Base-by-base conservation (phyloP, 1,284 basidiomycete species). In the Boletus holoroseus region DNA sequence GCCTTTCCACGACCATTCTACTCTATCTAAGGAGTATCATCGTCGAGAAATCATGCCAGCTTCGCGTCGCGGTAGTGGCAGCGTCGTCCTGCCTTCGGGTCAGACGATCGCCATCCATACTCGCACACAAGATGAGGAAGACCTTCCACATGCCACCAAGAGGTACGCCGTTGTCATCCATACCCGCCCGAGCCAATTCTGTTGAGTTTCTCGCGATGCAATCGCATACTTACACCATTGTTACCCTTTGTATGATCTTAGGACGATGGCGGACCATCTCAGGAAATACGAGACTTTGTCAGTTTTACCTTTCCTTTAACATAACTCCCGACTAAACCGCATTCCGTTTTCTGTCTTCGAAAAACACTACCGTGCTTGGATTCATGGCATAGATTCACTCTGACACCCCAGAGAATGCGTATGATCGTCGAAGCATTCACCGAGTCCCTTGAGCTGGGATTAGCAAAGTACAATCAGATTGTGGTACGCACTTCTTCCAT, bases 401-500 rank as follows among this genome's bases (percentile, higher is more conserved):
- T 97, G 55, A 94, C 91, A 1, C 91, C 94, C 13, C 92, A 94
- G 70, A 75, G 93, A 57, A 95, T 96, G 92, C 82, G 93, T 51
- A 95, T 94, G 83, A 98, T 99, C 67, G 93, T 94, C 26, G 88
- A 96, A 63, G 88, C 93, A 2, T 96, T 99, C 74, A 87, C 94
- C 68, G 92, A 95, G 51, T 85, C 90, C 1, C 79, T 99, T 22
- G 92, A 96, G 63, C 72, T 81, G 18, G 95, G 95, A 18, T 75
- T 99, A 47, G 75, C 88, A 59, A 88, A 95, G 71, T 74, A 78
- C 30, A 82, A 82, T 15, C 91, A 98, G 74, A 77, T 90, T 45
- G 94, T 99, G 67, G 93, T 95, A 68, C 66, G 92, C 83, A 53
- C 20, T 35, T 12, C 8, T 30, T 32, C 15, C 43, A 35, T 30